Conservation (phyloP, 2,329 filamentous ascomycete genomes). For the Cyphellophora attinorum region DNA sequence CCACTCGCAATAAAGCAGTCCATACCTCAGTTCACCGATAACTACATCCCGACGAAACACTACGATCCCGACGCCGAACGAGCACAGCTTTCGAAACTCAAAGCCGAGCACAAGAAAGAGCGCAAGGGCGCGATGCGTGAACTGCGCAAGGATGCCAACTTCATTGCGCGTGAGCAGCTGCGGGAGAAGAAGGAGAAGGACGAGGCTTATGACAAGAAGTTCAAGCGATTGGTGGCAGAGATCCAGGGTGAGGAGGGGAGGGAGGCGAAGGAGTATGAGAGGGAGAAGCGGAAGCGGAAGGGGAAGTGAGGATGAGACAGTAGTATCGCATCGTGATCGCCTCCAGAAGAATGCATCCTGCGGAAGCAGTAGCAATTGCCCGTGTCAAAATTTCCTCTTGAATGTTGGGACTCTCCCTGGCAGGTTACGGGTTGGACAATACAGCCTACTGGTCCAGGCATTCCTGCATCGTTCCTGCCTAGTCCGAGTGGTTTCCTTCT, state of each 20-base stretch:
- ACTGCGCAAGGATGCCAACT: conserved; percentile 87
- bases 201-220: conserved; percentile 92
- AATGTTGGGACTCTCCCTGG: too few relatives aligned
- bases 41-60: conserved; percentile 89
- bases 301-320: too few relatives aligned
- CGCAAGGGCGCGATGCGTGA: conserved; percentile 90
- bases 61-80: conserved; percentile 94
- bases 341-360: too few relatives aligned
- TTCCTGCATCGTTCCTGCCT: too few relatives aligned
- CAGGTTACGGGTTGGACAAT: too few relatives aligned
- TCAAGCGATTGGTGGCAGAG: conserved; percentile 80
- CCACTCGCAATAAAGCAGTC: conserved; percentile 79
- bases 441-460: too few relatives aligned
- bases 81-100: conserved; percentile 72
- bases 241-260: conserved; percentile 89
- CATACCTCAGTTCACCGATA: conserved; percentile 92
- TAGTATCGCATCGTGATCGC: too few relatives aligned
- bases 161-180: conserved; percentile 83
- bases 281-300: conserved; percentile 69
- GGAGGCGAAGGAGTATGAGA: conserved; percentile 80
- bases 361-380: too few relatives aligned
- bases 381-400: too few relatives aligned
- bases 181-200: conserved; percentile 89
- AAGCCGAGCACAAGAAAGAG: conserved; percentile 88
- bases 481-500: too few relatives aligned